phyloP scores from a whole-genome alignment of 139 green algal genomes.

The Chlorella sp. region DNA sequence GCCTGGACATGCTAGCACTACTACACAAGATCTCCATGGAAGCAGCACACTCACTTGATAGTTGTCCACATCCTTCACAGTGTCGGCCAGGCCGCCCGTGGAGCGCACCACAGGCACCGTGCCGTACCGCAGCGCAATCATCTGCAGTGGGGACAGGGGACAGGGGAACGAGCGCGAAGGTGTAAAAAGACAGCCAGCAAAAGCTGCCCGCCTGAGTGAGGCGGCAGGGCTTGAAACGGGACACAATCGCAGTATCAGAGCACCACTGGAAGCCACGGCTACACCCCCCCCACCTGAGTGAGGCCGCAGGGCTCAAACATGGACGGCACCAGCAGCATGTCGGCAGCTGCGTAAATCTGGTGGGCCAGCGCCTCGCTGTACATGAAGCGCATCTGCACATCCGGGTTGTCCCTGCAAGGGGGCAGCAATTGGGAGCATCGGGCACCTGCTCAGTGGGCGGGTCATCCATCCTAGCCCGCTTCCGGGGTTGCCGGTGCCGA shows the following conservation, averaged over 20 bases:
- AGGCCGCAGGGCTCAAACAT: constrained; percentile 98
- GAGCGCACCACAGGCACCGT: constrained; percentile 73
- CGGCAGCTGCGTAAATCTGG: constrained; percentile 90
- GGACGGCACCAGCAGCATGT: constrained; percentile 94
- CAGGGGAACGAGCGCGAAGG: too few relatives aligned
- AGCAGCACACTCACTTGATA: background rate
- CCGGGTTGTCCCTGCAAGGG: constrained; percentile 31
- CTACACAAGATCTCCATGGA: too few relatives aligned
- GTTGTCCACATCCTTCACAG: constrained; percentile 78
- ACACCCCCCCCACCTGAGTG: constrained; percentile 78
- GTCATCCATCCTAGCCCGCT: too few relatives aligned
- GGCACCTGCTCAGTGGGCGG: too few relatives aligned
- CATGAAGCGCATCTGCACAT: constrained; percentile 67
- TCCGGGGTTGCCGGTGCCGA: too few relatives aligned
- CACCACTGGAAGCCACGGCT: too few relatives aligned
- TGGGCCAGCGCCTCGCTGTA: constrained; percentile 91
- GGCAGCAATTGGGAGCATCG: too few relatives aligned
- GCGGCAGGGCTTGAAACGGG: too few relatives aligned
- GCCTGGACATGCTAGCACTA: too few relatives aligned
- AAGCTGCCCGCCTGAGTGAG: too few relatives aligned
- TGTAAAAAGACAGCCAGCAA: too few relatives aligned
- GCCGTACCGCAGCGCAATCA: constrained; percentile 73
- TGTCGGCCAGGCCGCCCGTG: constrained; percentile 91
- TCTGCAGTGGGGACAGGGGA: background rate
- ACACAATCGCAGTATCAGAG: too few relatives aligned